Conservation (phyloP, 2,329 filamentous ascomycete genomes). For the Esteya vermicola region DNA sequence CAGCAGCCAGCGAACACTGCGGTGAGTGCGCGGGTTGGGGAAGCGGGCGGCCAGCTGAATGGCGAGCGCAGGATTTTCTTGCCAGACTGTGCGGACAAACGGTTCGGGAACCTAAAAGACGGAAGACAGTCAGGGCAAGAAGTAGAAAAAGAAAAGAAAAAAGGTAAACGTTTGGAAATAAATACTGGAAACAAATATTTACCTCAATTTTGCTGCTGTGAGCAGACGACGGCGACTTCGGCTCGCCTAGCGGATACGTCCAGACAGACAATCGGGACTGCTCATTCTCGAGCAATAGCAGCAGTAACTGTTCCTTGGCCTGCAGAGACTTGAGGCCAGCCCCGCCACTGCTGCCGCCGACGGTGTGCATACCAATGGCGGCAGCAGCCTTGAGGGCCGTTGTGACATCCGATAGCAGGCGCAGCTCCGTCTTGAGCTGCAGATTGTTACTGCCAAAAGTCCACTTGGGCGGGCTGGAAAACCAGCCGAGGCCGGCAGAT, state of each 20-base stretch:
- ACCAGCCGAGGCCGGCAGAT: slow-evolving; percentile 81
- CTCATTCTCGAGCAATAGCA: slow-evolving; percentile 71
- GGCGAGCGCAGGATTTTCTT: slow-evolving; percentile 72
- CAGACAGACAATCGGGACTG: slow-evolving; percentile 74
- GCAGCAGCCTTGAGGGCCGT: slow-evolving; percentile 49
- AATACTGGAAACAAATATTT: slow-evolving; percentile 7
- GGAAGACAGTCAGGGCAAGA: too few species aligned
- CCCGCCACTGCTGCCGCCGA: slow-evolving; percentile 40
- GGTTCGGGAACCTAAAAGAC: slow-evolving; percentile 37
- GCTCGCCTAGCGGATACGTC: slow-evolving; percentile 65
- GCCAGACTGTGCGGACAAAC: slow-evolving; percentile 73
- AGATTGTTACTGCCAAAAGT: slow-evolving; percentile 90
- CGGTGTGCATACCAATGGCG: slow-evolving; percentile 37
- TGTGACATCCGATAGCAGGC: slow-evolving; percentile 63
- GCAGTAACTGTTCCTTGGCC: slow-evolving; percentile 70
- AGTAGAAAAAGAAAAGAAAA: too few species aligned
- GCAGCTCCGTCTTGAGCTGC: slow-evolving; percentile 85
- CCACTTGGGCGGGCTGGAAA: slow-evolving; percentile 70
- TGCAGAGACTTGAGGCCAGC: slow-evolving; percentile 54
- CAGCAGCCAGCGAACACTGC: slow-evolving; percentile 66
- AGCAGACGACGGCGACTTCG: slow-evolving; percentile 20
- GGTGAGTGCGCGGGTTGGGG: slow-evolving; percentile 55
- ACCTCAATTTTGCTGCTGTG: slow-evolving; percentile 29
- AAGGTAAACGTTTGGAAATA: too few species aligned
- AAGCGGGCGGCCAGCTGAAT: slow-evolving; percentile 73